A percentile compares a stretch with the other conserved stretches of the same genome.
These are phyloP conservation scores for Lachnellula subtilissima DNA, from an alignment of 2,329 filamentous ascomycete genomes.

Conservation along the genomic window DNA sequence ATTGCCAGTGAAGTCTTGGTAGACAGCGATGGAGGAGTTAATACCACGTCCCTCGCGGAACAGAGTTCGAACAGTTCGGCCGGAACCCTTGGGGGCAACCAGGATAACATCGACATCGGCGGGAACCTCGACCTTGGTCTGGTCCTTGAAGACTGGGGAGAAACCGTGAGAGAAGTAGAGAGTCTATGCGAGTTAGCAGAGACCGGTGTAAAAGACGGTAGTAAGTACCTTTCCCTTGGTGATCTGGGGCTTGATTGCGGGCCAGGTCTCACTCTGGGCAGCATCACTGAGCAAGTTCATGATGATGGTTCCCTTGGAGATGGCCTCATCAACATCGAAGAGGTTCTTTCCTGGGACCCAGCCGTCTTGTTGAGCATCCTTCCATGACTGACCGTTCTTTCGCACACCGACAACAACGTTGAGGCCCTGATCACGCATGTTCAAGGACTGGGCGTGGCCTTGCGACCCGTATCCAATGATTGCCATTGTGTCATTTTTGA, in stretches of 20 bases:
- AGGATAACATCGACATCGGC: slow-evolving; percentile 98
- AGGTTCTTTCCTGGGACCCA: slow-evolving; percentile 99
- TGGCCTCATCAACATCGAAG: slow-evolving; percentile 96
- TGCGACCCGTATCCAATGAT: slow-evolving; percentile 98
- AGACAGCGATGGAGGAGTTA: slow-evolving; percentile 98
- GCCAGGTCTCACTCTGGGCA: slow-evolving; percentile 98
- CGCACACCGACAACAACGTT: slow-evolving; percentile 99
- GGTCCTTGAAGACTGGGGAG: slow-evolving; percentile 99
- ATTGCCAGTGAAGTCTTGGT: slow-evolving; percentile 96
- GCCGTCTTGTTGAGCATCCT: slow-evolving; percentile 93
- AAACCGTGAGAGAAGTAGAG: slow-evolving; percentile 99
- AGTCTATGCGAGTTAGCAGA: slow-evolving; percentile 53
- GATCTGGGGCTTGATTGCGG: slow-evolving; percentile 93
- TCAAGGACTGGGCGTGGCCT: slow-evolving; percentile 98
- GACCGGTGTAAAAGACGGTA: background rate
- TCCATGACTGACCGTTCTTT: slow-evolving; percentile 97
- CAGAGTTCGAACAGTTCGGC: slow-evolving; percentile 95
- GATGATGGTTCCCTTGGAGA: slow-evolving; percentile 86
- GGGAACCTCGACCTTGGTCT: slow-evolving; percentile 98
- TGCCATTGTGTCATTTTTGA: slow-evolving; percentile 99
- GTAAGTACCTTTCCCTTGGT: slow-evolving; percentile 87
- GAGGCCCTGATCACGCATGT: slow-evolving; percentile 98
- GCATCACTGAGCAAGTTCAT: slow-evolving; percentile 99
- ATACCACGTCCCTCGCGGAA: slow-evolving; percentile 99
- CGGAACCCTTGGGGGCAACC: slow-evolving; percentile 97